Conservation (phyloP, 768 basidiomycete species). For the Boletus insuetus region DNA sequence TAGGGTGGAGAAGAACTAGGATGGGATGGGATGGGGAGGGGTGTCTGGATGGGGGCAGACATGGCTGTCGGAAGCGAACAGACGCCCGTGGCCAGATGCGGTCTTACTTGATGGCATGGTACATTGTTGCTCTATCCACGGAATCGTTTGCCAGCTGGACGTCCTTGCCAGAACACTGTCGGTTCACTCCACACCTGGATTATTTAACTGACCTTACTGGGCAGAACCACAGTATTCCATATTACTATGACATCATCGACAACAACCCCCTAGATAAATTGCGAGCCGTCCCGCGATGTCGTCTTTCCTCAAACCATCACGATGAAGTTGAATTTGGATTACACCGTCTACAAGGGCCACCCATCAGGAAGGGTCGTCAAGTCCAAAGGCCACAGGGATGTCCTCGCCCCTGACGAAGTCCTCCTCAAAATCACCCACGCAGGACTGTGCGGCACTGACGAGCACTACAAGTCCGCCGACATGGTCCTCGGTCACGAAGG, state of each 20-base stretch:
- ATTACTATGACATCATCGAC: slow-evolving; percentile 5
- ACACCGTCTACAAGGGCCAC: slow-evolving; percentile 33
- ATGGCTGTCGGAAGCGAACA: slow-evolving; percentile 1
- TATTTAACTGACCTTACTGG: too few species aligned
- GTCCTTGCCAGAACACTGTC: too few species aligned
- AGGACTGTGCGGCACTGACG: slow-evolving; percentile 40
- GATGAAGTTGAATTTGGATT: slow-evolving; percentile 23
- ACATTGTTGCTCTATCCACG: too few species aligned
- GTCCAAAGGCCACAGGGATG: slow-evolving; percentile 9
- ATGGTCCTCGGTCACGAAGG: slow-evolving; percentile 43
- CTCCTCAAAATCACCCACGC: slow-evolving; percentile 33
- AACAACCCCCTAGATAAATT: not conserved
- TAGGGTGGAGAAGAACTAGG: slow-evolving; percentile 33
- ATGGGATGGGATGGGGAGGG: slow-evolving; percentile 24
- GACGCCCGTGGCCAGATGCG: not conserved
- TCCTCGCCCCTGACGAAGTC: slow-evolving; percentile 28
- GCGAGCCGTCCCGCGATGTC: not conserved
- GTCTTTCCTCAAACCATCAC: not conserved
- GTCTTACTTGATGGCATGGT: not conserved
- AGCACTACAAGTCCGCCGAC: slow-evolving; percentile 30
- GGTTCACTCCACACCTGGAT: too few species aligned
- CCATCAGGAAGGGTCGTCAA: slow-evolving; percentile 17
- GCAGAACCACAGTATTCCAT: too few species aligned
- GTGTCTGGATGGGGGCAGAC: slow-evolving; percentile 15
- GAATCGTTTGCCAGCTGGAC: too few species aligned